Percentiles rank a stretch among this genome's conserved stretches.
phyloP scores from a whole-genome alignment of 371 early-diverging fungal genomes.

The Mucor piriformis region DNA sequence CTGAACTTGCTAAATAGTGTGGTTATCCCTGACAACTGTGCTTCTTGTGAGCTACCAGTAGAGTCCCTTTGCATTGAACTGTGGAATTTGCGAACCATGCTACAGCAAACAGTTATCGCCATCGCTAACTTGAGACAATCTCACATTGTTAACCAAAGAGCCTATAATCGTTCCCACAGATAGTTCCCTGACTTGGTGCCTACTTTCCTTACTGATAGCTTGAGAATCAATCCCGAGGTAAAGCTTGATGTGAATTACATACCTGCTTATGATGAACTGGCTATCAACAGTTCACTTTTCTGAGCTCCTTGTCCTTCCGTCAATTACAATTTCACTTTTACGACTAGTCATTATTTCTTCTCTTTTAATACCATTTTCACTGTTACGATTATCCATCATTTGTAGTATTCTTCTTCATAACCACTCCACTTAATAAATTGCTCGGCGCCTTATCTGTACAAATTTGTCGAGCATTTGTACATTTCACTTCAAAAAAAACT shows the following conservation, averaged over 20 bases:
- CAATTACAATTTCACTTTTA: slow-evolving; percentile 6
- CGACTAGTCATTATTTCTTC: slow-evolving; percentile 4
- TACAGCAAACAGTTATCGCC: slow-evolving; percentile 6
- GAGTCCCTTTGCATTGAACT: slow-evolving; percentile 10
- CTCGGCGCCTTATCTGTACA: not conserved
- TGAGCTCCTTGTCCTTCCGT: slow-evolving; percentile 10
- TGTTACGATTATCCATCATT: slow-evolving; percentile 1
- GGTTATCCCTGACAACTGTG: slow-evolving; percentile 2
- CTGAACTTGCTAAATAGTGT: slow-evolving; percentile 11
- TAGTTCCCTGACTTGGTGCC: slow-evolving; percentile 8
- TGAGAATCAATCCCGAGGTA: slow-evolving; percentile 7
- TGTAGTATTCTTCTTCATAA: not conserved
- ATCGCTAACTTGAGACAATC: slow-evolving; percentile 7
- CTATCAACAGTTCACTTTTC: slow-evolving; percentile 6
- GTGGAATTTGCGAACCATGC: slow-evolving; percentile 12
- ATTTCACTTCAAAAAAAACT: not conserved
- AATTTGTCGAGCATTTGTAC: not conserved
- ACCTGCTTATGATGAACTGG: slow-evolving; percentile 7
- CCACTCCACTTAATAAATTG: not conserved
- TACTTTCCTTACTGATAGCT: slow-evolving; percentile 7
- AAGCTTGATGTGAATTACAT: slow-evolving; percentile 11
- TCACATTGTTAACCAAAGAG: slow-evolving; percentile 9
- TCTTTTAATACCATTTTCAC: slow-evolving; percentile 6
- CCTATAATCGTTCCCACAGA: slow-evolving; percentile 12
- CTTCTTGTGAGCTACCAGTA: slow-evolving; percentile 10